These are phyloP conservation scores for Endoconidiophora polonica DNA, from an alignment of 2,329 filamentous ascomycete species.

Conservation along the genomic window DNA sequence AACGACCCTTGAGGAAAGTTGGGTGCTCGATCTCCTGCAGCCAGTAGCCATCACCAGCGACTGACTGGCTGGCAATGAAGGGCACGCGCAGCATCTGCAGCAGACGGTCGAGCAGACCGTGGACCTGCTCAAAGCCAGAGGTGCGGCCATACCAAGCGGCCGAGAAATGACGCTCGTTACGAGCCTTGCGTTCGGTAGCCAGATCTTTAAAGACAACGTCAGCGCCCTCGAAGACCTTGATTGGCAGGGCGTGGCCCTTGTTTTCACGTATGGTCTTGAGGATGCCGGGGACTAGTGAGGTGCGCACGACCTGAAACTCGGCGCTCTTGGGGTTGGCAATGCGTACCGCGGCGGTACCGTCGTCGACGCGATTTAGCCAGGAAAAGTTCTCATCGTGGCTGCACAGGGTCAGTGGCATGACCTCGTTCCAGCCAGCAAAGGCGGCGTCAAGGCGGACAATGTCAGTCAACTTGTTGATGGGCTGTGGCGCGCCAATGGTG, in stretches of 20 bases:
- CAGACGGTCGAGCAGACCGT: conserved; percentile 80
- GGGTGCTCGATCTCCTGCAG: conserved; percentile 82
- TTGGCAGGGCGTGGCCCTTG: conserved; percentile 71
- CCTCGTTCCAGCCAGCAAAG: conserved; percentile 91
- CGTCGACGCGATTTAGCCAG: conserved; percentile 81
- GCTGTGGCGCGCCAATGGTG: conserved; percentile 70
- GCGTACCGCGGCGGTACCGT: conserved; percentile 65
- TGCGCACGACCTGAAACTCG: conserved; percentile 87
- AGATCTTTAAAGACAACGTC: conserved; percentile 88
- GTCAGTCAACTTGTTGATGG: conserved; percentile 87
- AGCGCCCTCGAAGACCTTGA: conserved; percentile 82
- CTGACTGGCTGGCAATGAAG: conserved; percentile 49
- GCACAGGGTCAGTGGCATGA: conserved; percentile 90
- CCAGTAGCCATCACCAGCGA: conserved; percentile 63
- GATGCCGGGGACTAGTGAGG: conserved; percentile 68
- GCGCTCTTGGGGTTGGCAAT: conserved; percentile 85
- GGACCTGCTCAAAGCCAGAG: conserved; percentile 87
- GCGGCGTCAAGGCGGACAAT: conserved; percentile 79
- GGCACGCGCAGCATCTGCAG: conserved; percentile 79
- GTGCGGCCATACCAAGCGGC: conserved; percentile 90
- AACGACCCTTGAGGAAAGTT: conserved; percentile 83
- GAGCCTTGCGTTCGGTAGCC: conserved; percentile 62
- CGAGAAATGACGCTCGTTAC: conserved; percentile 92
- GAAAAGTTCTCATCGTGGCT: conserved; percentile 96
- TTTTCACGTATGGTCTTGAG: conserved; percentile 91